phyloP scores from a whole-genome alignment of 441 rosid genomes.

The Bocquillonia castaneifolia region DNA sequence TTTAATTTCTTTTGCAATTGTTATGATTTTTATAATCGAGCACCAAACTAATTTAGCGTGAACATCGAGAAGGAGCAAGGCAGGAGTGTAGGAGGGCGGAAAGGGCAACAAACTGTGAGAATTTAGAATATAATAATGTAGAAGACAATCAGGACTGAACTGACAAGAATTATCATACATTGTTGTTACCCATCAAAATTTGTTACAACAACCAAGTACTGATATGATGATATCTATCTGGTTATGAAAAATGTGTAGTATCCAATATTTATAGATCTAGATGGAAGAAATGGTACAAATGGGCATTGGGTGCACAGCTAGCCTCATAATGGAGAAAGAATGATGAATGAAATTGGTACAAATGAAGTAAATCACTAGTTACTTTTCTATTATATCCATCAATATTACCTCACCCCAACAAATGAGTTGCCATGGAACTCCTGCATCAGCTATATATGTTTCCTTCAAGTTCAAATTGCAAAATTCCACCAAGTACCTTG shows the following conservation, averaged over 20 bases:
- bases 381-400: conserved; percentile 14
- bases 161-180: neutral
- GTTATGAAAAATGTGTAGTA: neutral
- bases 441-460: conserved; percentile 7
- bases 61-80: no score
- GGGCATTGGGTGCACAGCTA: conserved; percentile 16
- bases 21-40: no score
- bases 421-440: neutral
- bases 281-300: conserved; percentile 15
- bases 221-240: conserved; percentile 10
- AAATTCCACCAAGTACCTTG: neutral
- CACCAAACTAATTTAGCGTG: no score
- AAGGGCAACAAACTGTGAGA: no score
- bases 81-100: no score
- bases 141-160: neutral
- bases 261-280: no score
- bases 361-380: conserved; percentile 16
- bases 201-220: conserved; percentile 15
- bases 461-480: neutral
- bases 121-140: no score
- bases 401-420: conserved; percentile 16
- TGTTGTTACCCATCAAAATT: conserved; percentile 24
- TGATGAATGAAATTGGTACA: conserved; percentile 19
- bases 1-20: no score
- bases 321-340: conserved; percentile 28